Conservation (phyloP, 2,329 filamentous ascomycete species). For the Aspergillus chevalieri region DNA sequence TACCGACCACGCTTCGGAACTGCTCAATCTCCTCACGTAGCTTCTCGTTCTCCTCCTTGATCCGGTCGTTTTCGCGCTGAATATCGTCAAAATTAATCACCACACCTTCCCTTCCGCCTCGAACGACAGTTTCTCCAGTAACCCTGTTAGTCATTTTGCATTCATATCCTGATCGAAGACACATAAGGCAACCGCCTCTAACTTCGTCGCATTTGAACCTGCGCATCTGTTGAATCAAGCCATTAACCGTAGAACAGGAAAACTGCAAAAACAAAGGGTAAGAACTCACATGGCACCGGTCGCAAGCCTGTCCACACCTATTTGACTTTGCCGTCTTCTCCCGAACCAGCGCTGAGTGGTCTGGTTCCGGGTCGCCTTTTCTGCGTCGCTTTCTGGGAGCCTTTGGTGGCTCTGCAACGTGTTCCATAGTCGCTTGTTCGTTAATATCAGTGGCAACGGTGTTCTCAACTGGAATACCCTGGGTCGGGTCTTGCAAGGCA, state of each 20-base stretch:
- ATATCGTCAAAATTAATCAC: neutral
- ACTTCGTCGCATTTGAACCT: conserved; percentile 15
- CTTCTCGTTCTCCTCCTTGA: conserved; percentile 3
- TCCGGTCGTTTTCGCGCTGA: conserved; percentile 5
- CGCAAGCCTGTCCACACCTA: conserved; percentile 21
- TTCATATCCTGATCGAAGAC: conserved; percentile 2
- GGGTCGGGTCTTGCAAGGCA: too few species aligned
- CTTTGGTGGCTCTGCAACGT: neutral
- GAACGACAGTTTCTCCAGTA: conserved; percentile 13
- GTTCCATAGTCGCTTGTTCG: neutral
- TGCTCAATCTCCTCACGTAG: conserved; percentile 4
- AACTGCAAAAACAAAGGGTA: neutral
- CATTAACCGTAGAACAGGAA: neutral
- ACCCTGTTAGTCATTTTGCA: conserved; percentile 22
- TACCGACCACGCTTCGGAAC: neutral
- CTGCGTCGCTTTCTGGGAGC: neutral
- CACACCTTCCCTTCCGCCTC: conserved; percentile 12
- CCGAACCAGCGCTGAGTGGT: conserved; percentile 17
- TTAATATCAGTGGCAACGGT: neutral
- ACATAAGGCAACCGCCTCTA: conserved; percentile 13
- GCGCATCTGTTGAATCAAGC: neutral
- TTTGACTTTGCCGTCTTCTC: conserved; percentile 11
- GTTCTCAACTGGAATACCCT: neutral
- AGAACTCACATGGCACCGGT: conserved; percentile 23
- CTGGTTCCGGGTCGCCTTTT: conserved; percentile 13